Base-by-base conservation (phyloP, 1,139 yeast species). In the Geotrichum aggregatum region DNA sequence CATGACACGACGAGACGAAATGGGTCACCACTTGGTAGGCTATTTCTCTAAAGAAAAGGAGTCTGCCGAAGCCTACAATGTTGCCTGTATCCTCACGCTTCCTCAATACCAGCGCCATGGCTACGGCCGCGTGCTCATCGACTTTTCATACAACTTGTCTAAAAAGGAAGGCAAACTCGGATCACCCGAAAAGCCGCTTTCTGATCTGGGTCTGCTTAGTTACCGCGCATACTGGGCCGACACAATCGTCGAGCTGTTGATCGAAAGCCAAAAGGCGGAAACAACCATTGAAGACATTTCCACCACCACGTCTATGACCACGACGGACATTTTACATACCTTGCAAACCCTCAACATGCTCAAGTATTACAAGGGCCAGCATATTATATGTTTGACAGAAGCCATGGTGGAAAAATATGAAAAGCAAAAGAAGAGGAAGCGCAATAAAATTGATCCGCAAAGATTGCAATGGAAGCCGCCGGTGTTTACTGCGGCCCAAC, bases 221-320 rank as follows among this genome's bases (percentile, higher is more conserved):
- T 92, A 94, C 66, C 82, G 98, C 67, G 97, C 98, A 0, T 94
- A 79, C 66, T 92, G 99, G 99, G 83, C 98, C 0, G 98, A 92
- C 62, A 83, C 94, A 0, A 75, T 92, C 54, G 83, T 89, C 13
- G 83, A 82, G 52, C 67, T 88, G 38, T 70, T 92, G 35, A 84
- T 86, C 45, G 96, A 89, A 60, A 71, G 73, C 59, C 72, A 71
- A 28, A 66, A 75, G 16, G 68, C 75, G 34, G 97, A 89, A 60
- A 81, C 87, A 44, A 88, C 97, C 8, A 89, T 92, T 55, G 99
- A 92, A 63, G 98, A 92, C 62, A 84, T 92, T 21, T 86, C 97
- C 22, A 73, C 83, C 10, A 71, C 82, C 46, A 88, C 98, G 0
- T 80, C 98, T 22, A 92, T 92, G 96, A 92, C 98, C 3, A 91